Conservation (phyloP, 2,329 filamentous ascomycete species). For the Rhinocladiella mackenziei region DNA sequence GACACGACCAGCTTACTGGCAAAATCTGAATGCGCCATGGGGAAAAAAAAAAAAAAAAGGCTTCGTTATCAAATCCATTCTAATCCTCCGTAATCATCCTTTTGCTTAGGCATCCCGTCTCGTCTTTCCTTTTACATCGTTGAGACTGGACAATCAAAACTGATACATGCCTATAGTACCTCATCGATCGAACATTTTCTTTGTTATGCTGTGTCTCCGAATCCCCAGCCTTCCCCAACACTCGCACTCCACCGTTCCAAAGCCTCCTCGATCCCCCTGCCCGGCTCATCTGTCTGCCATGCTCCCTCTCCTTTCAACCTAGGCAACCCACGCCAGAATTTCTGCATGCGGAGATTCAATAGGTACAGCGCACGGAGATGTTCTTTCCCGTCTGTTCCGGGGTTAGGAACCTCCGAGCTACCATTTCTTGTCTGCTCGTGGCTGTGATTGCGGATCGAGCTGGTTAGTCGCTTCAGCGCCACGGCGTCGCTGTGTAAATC, state of each 20-base stretch:
- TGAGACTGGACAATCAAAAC: no score
- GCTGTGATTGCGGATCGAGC: neutral
- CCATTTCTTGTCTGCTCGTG: neutral
- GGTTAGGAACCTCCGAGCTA: neutral
- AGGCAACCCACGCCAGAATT: constrained; percentile 42
- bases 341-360: constrained; percentile 62
- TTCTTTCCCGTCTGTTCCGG: constrained; percentile 49
- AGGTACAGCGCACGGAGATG: constrained; percentile 80
- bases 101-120: no score
- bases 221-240: constrained; percentile 22
- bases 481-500: constrained; percentile 64
- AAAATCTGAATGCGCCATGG: no score
- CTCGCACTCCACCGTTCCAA: constrained; percentile 20
- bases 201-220: constrained; percentile 1
- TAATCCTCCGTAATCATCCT: no score
- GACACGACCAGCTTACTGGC: no score
- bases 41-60: neutral
- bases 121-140: no score
- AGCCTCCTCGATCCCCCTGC: constrained; percentile 18
- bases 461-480: constrained; percentile 50
- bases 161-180: no score
- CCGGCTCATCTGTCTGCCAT: constrained; percentile 26
- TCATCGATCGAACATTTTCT: constrained; percentile 2
- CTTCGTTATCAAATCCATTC: neutral
- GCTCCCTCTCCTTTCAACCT: constrained; percentile 21